Evolutionary conservation across 345 rosid species (phyloP).

Genomic region (Luvunga scandens): DNA sequence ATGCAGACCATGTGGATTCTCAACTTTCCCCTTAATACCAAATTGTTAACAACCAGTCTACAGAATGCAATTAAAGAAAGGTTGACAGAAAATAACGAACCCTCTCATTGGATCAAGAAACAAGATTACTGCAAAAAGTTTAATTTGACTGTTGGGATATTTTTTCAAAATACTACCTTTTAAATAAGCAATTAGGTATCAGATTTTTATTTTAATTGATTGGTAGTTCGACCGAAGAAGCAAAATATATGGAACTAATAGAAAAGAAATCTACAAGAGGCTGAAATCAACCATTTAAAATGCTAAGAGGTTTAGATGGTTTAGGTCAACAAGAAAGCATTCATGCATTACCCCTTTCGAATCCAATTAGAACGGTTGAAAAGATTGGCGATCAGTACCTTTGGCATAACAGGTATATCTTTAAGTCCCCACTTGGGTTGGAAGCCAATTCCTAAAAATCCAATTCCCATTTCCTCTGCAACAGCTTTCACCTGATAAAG

Average conservation of each 20-base stretch:
- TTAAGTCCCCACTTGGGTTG: slow-evolving; percentile 89
- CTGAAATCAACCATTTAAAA: background rate
- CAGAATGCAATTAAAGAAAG: background rate
- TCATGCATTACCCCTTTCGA: background rate
- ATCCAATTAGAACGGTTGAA: background rate
- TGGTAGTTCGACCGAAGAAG: background rate
- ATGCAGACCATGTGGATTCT: background rate
- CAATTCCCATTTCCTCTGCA: slow-evolving; percentile 98
- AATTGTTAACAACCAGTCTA: background rate
- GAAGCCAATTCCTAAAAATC: slow-evolving; percentile 97
- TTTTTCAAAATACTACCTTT: background rate
- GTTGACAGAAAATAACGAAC: background rate
- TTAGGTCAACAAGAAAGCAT: background rate
- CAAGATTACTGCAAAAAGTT: background rate
- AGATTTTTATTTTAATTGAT: too few species aligned
- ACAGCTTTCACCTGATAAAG: slow-evolving; percentile 87
- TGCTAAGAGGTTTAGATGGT: background rate
- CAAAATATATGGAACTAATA: background rate
- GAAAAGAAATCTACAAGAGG: background rate
- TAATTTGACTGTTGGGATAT: background rate
- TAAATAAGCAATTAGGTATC: too few species aligned
- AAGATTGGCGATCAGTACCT: slow-evolving; percentile 45
- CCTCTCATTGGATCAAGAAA: background rate
- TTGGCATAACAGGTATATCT: slow-evolving; percentile 97
- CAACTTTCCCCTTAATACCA: background rate